Evolutionary conservation across 192 early-diverging fungal genomes (phyloP), one percentile per base, ranked within the genome.

Genomic region (Podila epicladia): DNA sequence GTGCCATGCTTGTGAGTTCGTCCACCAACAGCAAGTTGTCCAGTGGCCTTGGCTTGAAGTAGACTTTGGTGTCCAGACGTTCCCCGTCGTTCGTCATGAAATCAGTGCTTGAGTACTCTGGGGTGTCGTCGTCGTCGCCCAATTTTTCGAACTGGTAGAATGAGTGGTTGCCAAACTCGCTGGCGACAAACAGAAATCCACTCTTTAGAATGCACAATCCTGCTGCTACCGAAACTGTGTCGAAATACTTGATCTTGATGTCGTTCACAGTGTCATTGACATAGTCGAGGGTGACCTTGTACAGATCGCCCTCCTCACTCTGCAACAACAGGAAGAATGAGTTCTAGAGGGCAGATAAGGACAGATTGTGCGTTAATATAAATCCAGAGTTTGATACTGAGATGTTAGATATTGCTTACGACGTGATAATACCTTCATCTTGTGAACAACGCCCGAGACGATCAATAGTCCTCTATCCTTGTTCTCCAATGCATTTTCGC

Each of bases 91-190:
- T 82, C 58, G 87, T 79, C 67, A 89, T 92, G 58, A 94, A 91
- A 53, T 95, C 90, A 22, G 85, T 86, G 38, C 89, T 89, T 26
- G 90, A 88, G 73, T 88, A 94, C 82, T 97, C 95, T 28, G 89
- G 88, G 22, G 94, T 93, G 64, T 95, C 94, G 48, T 89, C 91
- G 62, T 97, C 95, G 65, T 96, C 95, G 49, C 98, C 98, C 24
- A 99, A 87, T 71, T 94, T 91, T 82, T 95, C 96, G 49, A 99
- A 95, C 67, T 96, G 97, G 84, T 94, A 97, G 65, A 98, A 87
- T 87, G 90, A 95, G 89, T 98, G 97, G 73, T 95, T 96, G 62
- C 95, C 95, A 84, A 95, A 95, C 74, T 99, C 97, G 61, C 87
- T 91, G 37, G 93, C 92, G 5, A 92, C 93, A 85, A 99, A 97